Evolutionary conservation across 1,284 basidiomycete genomes (phyloP).

Genomic region (Schizopora paradoxa): DNA sequence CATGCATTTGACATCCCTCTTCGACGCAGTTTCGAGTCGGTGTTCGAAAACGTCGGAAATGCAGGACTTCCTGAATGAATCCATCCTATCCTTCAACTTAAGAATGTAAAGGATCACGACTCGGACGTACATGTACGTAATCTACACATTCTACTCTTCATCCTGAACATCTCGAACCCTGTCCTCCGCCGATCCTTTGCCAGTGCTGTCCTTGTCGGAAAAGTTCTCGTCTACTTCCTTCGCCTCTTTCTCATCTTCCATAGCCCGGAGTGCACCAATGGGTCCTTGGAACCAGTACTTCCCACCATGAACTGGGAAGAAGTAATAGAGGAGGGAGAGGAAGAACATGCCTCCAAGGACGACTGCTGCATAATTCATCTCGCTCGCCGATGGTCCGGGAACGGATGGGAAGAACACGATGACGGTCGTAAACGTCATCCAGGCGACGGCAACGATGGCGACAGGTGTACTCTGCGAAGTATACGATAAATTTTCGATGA

Average conservation of each 20-base stretch:
- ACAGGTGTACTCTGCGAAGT: conserved; percentile 23
- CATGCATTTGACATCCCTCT: too few species aligned
- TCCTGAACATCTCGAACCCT: too few species aligned
- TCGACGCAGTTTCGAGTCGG: too few species aligned
- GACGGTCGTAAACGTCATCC: conserved; percentile 27
- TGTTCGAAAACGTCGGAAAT: too few species aligned
- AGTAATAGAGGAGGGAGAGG: conserved; percentile 26
- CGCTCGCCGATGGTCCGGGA: conserved; percentile 18
- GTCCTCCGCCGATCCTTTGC: too few species aligned
- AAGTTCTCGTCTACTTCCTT: too few species aligned
- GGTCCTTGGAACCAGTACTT: conserved; percentile 28
- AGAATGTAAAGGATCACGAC: too few species aligned
- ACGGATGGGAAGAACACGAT: conserved; percentile 27
- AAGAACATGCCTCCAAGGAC: conserved; percentile 24
- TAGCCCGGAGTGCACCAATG: conserved; percentile 6
- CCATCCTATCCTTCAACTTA: too few species aligned
- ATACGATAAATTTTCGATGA: background rate
- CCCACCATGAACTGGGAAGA: conserved; percentile 28
- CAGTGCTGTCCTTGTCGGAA: too few species aligned
- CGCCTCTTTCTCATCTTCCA: background rate
- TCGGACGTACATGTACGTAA: too few species aligned
- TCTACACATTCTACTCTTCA: too few species aligned
- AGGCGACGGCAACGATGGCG: conserved; percentile 23
- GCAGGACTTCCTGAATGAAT: too few species aligned
- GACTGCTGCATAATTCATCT: conserved; percentile 27